phyloP scores from a whole-genome alignment of 768 basidiomycete genomes.

The Phaffia australis region DNA sequence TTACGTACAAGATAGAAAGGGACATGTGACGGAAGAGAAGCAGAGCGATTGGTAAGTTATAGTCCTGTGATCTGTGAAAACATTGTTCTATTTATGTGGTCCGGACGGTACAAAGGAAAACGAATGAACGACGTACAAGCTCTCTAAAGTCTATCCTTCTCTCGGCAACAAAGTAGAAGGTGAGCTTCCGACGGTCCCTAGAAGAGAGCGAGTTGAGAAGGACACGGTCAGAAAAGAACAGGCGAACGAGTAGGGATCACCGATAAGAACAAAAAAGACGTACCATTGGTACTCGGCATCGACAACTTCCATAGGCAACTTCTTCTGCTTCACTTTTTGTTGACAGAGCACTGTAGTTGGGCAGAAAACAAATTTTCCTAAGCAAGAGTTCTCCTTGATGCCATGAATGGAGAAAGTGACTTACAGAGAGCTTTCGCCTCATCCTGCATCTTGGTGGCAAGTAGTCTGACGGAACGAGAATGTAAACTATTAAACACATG shows the following conservation, averaged over 20 bases:
- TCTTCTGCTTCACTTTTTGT: conserved; percentile 83
- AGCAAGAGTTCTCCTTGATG: too few relatives aligned
- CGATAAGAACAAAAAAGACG: conserved; percentile 31
- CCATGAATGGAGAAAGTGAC: conserved; percentile 28
- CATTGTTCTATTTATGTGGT: too few relatives aligned
- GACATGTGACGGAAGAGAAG: conserved; percentile 45
- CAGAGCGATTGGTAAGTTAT: too few relatives aligned
- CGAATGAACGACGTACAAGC: conserved; percentile 52
- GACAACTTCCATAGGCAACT: conserved; percentile 94
- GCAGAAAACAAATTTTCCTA: too few relatives aligned
- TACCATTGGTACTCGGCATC: conserved; percentile 99
- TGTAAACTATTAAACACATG: not conserved
- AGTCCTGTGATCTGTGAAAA: too few relatives aligned
- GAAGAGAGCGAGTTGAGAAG: not conserved
- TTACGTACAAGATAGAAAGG: conserved; percentile 7
- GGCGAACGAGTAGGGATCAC: too few relatives aligned
- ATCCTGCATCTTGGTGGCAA: conserved; percentile 74
- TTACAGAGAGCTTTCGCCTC: conserved; percentile 67
- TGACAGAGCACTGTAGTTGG: conserved; percentile 53
- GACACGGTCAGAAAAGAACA: not conserved
- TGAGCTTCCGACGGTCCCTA: conserved; percentile 95
- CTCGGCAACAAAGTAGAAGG: conserved; percentile 94
- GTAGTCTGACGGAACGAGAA: conserved; percentile 47
- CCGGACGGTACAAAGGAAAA: conserved; percentile 60
- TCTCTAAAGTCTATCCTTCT: conserved; percentile 87